Percentiles rank a stretch among this genome's conserved stretches.
Evolutionary conservation across 2,329 filamentous ascomycete genomes (phyloP).

Genomic region (Talaromyces sp.): DNA sequence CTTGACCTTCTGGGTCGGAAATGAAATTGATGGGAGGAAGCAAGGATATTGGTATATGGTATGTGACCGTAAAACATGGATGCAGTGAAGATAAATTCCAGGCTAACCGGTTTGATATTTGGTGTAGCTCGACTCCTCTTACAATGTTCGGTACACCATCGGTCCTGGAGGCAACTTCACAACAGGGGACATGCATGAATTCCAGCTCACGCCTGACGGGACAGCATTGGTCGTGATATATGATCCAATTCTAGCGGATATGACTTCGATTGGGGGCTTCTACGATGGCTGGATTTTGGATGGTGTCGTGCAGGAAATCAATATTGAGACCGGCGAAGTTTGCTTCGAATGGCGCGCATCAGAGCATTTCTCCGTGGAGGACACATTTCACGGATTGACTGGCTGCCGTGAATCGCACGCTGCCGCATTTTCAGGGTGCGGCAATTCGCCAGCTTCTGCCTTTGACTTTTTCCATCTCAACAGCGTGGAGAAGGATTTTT

Average conservation of each 20-base stretch:
- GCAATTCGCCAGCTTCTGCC: conserved; percentile 16
- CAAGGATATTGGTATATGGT: conserved; percentile 30
- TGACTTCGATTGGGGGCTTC: conserved; percentile 30
- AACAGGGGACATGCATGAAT: conserved; percentile 38
- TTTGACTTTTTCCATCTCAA: conserved; percentile 64
- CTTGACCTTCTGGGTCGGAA: conserved; percentile 32
- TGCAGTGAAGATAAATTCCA: neutral
- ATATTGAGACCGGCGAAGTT: conserved; percentile 38
- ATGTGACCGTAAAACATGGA: neutral
- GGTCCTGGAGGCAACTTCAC: conserved; percentile 22
- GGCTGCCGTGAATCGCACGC: conserved; percentile 11
- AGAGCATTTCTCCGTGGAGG: conserved; percentile 32
- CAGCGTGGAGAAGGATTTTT: conserved; percentile 55
- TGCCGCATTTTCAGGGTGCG: neutral
- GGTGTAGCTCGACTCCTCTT: conserved; percentile 27
- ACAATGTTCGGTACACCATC: conserved; percentile 25
- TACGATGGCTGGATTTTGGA: conserved; percentile 37
- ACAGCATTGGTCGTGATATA: conserved; percentile 37
- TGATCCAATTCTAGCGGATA: conserved; percentile 31
- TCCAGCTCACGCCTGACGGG: conserved; percentile 32
- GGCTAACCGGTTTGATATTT: neutral
- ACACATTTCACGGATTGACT: conserved; percentile 21
- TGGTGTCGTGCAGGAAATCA: conserved; percentile 35
- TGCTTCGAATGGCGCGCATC: conserved; percentile 42
- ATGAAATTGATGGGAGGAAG: neutral